Base-by-base conservation (phyloP, 2,329 filamentous ascomycete genomes). In the Fusarium xylarioides region DNA sequence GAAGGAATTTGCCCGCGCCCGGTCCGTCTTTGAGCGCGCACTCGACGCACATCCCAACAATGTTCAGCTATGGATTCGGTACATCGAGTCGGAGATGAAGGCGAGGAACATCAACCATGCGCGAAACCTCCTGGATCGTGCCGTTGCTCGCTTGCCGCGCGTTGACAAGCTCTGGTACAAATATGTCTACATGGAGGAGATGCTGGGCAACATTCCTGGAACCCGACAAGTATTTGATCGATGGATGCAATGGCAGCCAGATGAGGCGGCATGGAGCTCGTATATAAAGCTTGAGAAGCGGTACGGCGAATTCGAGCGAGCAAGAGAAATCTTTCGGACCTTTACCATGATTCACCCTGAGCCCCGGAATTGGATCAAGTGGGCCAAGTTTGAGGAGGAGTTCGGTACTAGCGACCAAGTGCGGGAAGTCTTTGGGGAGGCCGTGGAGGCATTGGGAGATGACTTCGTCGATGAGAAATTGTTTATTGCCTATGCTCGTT, bases 131-230 rank as follows among this genome's bases (percentile, higher is more conserved):
- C 89, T 99, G 58, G 96, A 99, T 81, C 92, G 96, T 62, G 95
- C 96, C n/a, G 94, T 98, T 59, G 95, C 95, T 2, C 93, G 97
- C 63, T 86, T 98, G 43, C 96, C 96, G 10, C 88, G 96, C 64
- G 90, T 98, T 44, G 95, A 98, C 81, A 98, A 98, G 86, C 85
- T 99, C 38, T 99, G 96, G 96, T 99, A 97, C 86, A 98, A 98
- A 82, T 99, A 98, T 86, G 94, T 97, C 32, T 97, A 97, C 81
- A 97, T 97, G 92, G 95, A 98, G 85, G 96, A 99, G 87, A 98
- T 95, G 84, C 88, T 99, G 61, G 95, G 95, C 11, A 98, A 99
- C 78, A 91, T 99, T 54, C 91, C 95, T 7, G 96, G 95, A 40
- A 97, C 95, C 6, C 88, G 96, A 66, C 94, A 97, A 77, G 94